phyloP scores from a whole-genome alignment of 1,139 yeast genomes.

The Debaryomyces sp. region DNA sequence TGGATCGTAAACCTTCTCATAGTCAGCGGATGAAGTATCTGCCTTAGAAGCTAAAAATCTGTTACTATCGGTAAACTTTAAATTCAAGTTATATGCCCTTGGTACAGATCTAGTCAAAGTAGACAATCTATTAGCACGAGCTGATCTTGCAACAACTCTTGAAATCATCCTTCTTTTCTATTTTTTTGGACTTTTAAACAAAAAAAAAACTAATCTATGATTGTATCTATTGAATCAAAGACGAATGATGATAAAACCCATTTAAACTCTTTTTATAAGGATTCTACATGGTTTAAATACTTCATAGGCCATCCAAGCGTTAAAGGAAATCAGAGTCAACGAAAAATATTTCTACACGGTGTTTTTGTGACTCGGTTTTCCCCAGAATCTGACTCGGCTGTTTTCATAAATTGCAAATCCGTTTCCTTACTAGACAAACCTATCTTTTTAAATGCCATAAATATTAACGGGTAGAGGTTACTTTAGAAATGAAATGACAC shows the following conservation, averaged over 20 bases:
- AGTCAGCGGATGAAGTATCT: constrained; percentile 50
- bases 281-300: constrained; percentile 3
- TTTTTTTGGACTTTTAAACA: background rate
- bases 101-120: constrained; percentile 2
- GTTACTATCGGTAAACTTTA: background rate
- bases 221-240: constrained; percentile 3
- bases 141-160: constrained; percentile 7
- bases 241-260: background rate
- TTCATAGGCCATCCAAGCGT: background rate
- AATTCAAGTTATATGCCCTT: background rate
- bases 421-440: background rate
- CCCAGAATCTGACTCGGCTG: background rate
- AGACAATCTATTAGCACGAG: constrained; percentile 4
- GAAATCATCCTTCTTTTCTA: constrained; percentile 5
- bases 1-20: constrained; percentile 43
- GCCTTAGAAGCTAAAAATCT: constrained; percentile 37
- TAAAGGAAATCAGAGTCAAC: background rate
- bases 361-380: constrained; percentile 2
- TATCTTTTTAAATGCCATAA: background rate
- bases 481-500: background rate
- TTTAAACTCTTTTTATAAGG: background rate
- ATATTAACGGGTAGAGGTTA: background rate
- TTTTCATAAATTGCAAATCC: background rate
- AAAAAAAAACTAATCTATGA: constrained; percentile 4
- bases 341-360: background rate